A percentile compares a stretch with the other conserved stretches of the same genome.
Conservation (phyloP, 2,329 filamentous ascomycete species). For the Zymoseptoria brevis region DNA sequence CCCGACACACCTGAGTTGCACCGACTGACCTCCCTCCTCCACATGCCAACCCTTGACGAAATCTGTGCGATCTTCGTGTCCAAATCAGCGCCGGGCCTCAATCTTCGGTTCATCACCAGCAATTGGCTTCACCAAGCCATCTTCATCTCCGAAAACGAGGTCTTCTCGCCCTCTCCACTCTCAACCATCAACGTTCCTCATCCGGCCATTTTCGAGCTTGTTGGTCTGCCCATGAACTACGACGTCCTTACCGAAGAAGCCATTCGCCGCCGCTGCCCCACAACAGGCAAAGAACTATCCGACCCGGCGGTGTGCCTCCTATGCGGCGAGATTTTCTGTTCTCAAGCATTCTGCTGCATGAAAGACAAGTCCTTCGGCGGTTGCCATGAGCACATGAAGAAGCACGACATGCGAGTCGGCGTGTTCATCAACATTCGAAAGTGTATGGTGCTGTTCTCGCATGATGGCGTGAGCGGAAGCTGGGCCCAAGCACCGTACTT, state of each 20-base stretch:
- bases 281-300: conserved; percentile 80
- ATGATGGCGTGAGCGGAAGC: conserved; percentile 66
- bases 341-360: conserved; percentile 85
- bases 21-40: conserved; percentile 67
- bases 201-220: conserved; percentile 86
- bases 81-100: conserved; percentile 31
- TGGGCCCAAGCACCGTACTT: conserved; percentile 87
- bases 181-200: conserved; percentile 57
- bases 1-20: conserved; percentile 55
- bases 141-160: conserved; percentile 20
- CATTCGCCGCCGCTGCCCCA: conserved; percentile 74
- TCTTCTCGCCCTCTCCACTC: conserved; percentile 2
- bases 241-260: conserved; percentile 89
- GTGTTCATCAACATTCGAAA: conserved; percentile 95
- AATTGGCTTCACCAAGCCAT: conserved; percentile 65
- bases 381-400: conserved; percentile 81
- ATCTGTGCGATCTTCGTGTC: conserved; percentile 56
- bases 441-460: conserved; percentile 82
- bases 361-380: conserved; percentile 61
- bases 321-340: conserved; percentile 95
- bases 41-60: conserved; percentile 69
- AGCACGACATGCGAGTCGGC: conserved; percentile 86
- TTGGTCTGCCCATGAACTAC: conserved; percentile 85
- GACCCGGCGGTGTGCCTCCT: conserved; percentile 90
- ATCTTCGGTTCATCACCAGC: conserved; percentile 44